Evolutionary conservation across 495 filamentous ascomycete species (phyloP).

Genomic region (Penicillium bialowiezense): DNA sequence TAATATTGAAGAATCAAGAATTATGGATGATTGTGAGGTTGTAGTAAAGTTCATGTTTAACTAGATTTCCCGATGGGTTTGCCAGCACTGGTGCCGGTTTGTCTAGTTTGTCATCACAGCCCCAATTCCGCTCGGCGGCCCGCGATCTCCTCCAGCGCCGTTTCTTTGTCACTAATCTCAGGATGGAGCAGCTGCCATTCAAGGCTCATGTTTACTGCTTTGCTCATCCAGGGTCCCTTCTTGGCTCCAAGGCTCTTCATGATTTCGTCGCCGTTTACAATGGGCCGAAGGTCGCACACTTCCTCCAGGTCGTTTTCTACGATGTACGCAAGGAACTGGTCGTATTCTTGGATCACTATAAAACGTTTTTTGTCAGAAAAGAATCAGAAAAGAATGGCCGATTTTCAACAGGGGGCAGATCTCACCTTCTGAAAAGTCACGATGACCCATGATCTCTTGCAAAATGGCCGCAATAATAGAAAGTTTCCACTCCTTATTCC

Average conservation of each 20-base stretch:
- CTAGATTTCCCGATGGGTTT: background rate
- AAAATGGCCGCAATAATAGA: constrained; percentile 71
- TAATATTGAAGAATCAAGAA: background rate
- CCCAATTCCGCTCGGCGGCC: constrained; percentile 54
- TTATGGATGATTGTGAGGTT: background rate
- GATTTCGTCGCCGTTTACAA: constrained; percentile 67
- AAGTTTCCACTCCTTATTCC: constrained; percentile 73
- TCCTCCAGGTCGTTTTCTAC: constrained; percentile 38
- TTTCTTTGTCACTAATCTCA: constrained; percentile 51
- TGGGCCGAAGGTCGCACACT: constrained; percentile 50
- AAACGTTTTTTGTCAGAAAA: constrained; percentile 12
- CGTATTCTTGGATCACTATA: constrained; percentile 41
- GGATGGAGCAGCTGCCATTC: constrained; percentile 87
- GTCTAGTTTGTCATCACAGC: constrained; percentile 27
- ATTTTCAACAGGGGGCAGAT: background rate
- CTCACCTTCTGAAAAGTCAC: constrained; percentile 33
- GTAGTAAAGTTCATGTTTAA: background rate
- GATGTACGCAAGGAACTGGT: constrained; percentile 44
- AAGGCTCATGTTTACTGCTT: constrained; percentile 67
- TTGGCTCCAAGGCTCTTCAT: constrained; percentile 55
- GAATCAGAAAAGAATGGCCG: background rate
- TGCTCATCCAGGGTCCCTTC: constrained; percentile 76
- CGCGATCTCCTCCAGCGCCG: constrained; percentile 63
- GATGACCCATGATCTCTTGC: constrained; percentile 54
- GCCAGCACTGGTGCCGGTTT: too few relatives aligned